Evolutionary conservation across 345 rosid genomes (phyloP).

Genomic region (Cochlearia excelsa): DNA sequence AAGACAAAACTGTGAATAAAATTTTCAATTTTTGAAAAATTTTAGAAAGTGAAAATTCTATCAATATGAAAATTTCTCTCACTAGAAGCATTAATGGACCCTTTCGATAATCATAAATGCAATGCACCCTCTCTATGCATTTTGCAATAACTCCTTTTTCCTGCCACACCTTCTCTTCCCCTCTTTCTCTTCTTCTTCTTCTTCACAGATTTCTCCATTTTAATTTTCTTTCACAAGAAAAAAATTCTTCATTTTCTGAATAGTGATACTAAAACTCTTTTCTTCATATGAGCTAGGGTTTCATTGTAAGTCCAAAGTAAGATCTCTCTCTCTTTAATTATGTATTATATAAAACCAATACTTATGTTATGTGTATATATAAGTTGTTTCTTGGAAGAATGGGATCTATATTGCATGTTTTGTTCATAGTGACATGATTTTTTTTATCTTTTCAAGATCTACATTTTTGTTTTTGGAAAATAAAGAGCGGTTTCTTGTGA

Average conservation of each 20-base stretch:
- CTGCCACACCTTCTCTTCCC: slow-evolving; percentile 43
- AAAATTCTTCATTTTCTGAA: slow-evolving; percentile 10
- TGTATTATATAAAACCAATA: no score
- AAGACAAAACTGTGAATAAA: slow-evolving; percentile 12
- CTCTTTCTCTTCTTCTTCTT: slow-evolving; percentile 26
- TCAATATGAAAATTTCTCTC: slow-evolving; percentile 33
- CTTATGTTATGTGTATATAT: neutral
- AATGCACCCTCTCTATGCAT: slow-evolving; percentile 60
- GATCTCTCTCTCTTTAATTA: slow-evolving; percentile 14
- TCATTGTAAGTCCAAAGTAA: slow-evolving; percentile 19
- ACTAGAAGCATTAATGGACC: slow-evolving; percentile 38
- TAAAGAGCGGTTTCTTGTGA: neutral
- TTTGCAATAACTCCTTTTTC: slow-evolving; percentile 66
- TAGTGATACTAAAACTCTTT: neutral
- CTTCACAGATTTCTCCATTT: slow-evolving; percentile 32
- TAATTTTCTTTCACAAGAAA: neutral
- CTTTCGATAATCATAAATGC: slow-evolving; percentile 64
- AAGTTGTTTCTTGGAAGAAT: slow-evolving; percentile 10
- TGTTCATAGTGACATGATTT: slow-evolving; percentile 10
- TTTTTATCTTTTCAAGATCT: slow-evolving; percentile 20
- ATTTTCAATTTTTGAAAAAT: neutral
- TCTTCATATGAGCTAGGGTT: slow-evolving; percentile 26
- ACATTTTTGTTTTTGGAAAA: slow-evolving; percentile 13
- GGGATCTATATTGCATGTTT: slow-evolving; percentile 25
- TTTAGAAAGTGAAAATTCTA: neutral